Conservation (phyloP, 148 eudicot species). For the Vaccinium corymbosum region DNA sequence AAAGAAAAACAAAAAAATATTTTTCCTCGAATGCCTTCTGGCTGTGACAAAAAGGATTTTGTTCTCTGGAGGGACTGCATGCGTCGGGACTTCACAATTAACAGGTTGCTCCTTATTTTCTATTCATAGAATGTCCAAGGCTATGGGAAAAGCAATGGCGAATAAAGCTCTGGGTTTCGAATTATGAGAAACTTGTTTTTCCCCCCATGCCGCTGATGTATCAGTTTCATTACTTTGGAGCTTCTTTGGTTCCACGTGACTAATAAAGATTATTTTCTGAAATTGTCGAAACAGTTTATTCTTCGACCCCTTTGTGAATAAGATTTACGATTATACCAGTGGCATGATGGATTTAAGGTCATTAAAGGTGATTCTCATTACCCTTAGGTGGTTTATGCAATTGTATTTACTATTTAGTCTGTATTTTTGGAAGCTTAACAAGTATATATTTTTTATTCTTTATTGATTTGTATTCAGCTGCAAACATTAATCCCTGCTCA, state of each 20-base stretch:
- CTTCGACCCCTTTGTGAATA: slow-evolving; percentile 67
- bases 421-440: neutral
- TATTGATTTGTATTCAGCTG: slow-evolving; percentile 48
- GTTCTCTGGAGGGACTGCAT: slow-evolving; percentile 62
- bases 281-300: slow-evolving; percentile 60
- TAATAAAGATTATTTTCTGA: slow-evolving; percentile 7
- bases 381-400: neutral
- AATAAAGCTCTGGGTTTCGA: slow-evolving; percentile 2
- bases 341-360: slow-evolving; percentile 68
- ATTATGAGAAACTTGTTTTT: neutral
- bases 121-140: neutral
- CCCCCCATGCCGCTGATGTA: neutral
- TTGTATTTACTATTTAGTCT: neutral
- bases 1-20: slow-evolving; percentile 26
- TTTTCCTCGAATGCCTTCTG: slow-evolving; percentile 33
- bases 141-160: neutral
- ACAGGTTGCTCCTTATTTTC: slow-evolving; percentile 47
- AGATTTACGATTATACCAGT: slow-evolving; percentile 70
- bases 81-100: slow-evolving; percentile 83
- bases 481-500: slow-evolving; percentile 76
- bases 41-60: slow-evolving; percentile 51
- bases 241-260: slow-evolving; percentile 13
- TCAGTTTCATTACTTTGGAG: neutral
- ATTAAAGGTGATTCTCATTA: slow-evolving; percentile 50
- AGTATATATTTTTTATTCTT: slow-evolving; percentile 1